Evolutionary conservation across 1,139 yeast species (phyloP).

Genomic region (Diutina sp.): DNA sequence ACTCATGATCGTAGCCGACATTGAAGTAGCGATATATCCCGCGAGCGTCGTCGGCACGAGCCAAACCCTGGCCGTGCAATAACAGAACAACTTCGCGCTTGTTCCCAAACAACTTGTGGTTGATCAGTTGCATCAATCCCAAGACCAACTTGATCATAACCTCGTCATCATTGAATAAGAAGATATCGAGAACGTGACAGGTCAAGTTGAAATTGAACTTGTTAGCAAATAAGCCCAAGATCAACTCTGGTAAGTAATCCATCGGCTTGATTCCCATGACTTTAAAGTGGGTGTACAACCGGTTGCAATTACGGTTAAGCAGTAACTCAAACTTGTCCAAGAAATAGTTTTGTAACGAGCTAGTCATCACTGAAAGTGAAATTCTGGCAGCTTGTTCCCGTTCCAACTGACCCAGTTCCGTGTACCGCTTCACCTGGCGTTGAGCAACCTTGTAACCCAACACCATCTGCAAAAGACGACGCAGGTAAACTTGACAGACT

Average conservation of each 20-base stretch:
- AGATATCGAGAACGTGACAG: background rate
- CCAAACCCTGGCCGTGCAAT: background rate
- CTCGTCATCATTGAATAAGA: background rate
- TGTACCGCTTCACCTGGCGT: background rate
- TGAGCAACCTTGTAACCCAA: background rate
- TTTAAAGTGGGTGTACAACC: background rate
- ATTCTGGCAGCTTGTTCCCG: background rate
- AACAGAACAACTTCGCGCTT: background rate
- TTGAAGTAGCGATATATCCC: background rate
- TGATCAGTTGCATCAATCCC: slow-evolving; percentile 1
- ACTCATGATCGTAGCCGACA: slow-evolving; percentile 1
- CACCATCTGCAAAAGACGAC: background rate
- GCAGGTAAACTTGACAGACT: background rate
- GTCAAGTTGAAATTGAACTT: background rate
- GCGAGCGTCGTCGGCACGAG: background rate
- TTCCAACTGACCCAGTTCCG: background rate
- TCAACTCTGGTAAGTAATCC: background rate
- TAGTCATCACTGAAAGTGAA: background rate
- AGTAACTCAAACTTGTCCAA: background rate
- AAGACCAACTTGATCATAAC: background rate
- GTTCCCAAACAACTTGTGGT: background rate
- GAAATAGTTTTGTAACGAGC: background rate
- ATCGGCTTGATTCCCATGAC: background rate
- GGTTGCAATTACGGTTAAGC: background rate
- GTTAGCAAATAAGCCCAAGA: background rate